These are phyloP conservation scores for Talaromyces sp. DNA, from an alignment of 2,329 filamentous ascomycete genomes.

Conservation along the genomic window DNA sequence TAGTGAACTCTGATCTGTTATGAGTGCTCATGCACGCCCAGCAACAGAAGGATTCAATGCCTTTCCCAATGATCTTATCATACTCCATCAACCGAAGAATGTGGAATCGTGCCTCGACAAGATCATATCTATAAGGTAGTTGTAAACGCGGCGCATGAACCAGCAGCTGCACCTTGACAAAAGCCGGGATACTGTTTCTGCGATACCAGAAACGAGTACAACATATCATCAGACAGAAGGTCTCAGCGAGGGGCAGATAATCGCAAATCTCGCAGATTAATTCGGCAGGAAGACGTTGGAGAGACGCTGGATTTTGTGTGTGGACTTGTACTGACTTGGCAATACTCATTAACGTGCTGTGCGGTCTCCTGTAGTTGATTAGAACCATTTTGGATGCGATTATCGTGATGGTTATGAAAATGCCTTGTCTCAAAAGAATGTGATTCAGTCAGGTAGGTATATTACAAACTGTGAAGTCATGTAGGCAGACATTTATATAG, in stretches of 20 bases:
- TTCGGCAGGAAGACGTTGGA: constrained; percentile 9
- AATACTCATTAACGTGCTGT: constrained; percentile 1
- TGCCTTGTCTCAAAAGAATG: background rate
- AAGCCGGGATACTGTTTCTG: constrained; percentile 13
- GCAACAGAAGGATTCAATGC: constrained; percentile 2
- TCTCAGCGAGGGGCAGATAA: constrained; percentile 3
- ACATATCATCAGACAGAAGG: constrained; percentile 15
- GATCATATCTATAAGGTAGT: constrained; percentile 8
- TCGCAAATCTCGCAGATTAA: constrained; percentile 12
- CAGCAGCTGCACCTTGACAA: constrained; percentile 4
- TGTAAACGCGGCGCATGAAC: constrained; percentile 1
- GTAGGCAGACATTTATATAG: background rate
- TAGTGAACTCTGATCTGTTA: background rate
- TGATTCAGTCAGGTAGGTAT: background rate
- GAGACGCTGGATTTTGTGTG: constrained; percentile 6
- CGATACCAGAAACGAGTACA: constrained; percentile 11
- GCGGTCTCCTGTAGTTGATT: background rate
- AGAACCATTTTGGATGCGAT: background rate
- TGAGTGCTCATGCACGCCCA: constrained; percentile 14
- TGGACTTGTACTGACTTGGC: constrained; percentile 4
- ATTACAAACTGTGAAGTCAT: background rate
- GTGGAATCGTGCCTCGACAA: constrained; percentile 8
- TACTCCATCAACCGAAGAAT: constrained; percentile 16
- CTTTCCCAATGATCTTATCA: background rate
- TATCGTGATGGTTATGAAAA: background rate